phyloP scores from a whole-genome alignment of 164 flowering plant species.

The Tetracentron sinense region DNA sequence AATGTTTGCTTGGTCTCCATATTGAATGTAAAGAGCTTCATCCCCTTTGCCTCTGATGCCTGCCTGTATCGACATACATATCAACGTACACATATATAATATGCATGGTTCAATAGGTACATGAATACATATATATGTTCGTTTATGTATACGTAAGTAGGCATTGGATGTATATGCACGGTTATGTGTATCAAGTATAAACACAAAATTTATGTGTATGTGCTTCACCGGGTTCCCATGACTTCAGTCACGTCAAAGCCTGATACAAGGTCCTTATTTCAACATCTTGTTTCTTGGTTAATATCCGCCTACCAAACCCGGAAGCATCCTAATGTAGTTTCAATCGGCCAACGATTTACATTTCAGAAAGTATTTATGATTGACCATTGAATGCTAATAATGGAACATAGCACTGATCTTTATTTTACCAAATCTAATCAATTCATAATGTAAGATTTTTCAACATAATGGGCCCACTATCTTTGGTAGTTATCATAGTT shows the following conservation, averaged over 20 bases:
- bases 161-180: neutral
- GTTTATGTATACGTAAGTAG: neutral
- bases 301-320: too few species aligned
- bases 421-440: too few species aligned
- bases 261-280: neutral
- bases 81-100: neutral
- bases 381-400: neutral
- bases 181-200: too few species aligned
- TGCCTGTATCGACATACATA: neutral
- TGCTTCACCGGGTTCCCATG: neutral
- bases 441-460: too few species aligned
- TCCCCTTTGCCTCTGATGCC: neutral
- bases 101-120: neutral
- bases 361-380: neutral
- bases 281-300: neutral
- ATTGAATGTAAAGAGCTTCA: neutral
- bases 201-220: neutral
- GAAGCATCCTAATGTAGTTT: neutral
- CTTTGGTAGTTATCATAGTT: too few species aligned
- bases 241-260: neutral
- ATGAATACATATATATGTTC: neutral
- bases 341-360: too few species aligned
- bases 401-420: too few species aligned
- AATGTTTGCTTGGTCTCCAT: too few species aligned
- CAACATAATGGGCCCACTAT: too few species aligned